Evolutionary conservation across 805 yeast genomes (phyloP), one percentile per base, ranked within the genome.

Genomic region (Metschnikowia dekortorum): DNA sequence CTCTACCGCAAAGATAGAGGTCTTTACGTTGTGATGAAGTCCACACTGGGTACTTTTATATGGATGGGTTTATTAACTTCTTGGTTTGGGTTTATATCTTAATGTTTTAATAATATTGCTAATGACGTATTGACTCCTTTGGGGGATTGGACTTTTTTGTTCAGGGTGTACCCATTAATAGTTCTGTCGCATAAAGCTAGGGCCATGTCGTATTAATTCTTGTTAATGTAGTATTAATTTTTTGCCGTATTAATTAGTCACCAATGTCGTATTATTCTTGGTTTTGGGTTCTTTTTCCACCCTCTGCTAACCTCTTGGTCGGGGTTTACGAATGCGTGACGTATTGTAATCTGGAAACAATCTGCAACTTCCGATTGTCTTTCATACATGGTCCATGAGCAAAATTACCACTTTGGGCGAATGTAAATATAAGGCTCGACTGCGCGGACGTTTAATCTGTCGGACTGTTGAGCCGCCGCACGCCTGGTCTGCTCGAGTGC

Each of bases 1-100:
- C 48, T 74, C 87, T 35, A 74, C 73, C 48, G 96, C 92, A 35
- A 78, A 73, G 49, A 81, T 89, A 61, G 95, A 87, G 67, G 84
- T 89, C 3, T 89, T 89, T 59, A 41, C 55, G 18, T 49, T 46
- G 1, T 55, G 40, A 41, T 28, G 14, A 8, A 29, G 14, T 8
- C 16, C 46, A 16, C 33, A 18, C 34, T 30, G 13, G 4, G 18
- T 8, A 44, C 46, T 22, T 42, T 37, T 42, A 42, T 31, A 30
- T 42, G 22, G 14, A 26, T 13, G 14, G 31, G 18, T 42, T 42
- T 42, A 42, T 42, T 33, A 42, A 22, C 9, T 42, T 33, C 13
- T 8, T 18, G 38, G 45, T 9, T 42, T 42, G 45, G 37, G 38
- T 42, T 22, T 22, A 22, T 22, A 22, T 22, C 5, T 22, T 22